Conservation (phyloP, 495 filamentous ascomycete species). For the Eremomyces bilateralis region DNA sequence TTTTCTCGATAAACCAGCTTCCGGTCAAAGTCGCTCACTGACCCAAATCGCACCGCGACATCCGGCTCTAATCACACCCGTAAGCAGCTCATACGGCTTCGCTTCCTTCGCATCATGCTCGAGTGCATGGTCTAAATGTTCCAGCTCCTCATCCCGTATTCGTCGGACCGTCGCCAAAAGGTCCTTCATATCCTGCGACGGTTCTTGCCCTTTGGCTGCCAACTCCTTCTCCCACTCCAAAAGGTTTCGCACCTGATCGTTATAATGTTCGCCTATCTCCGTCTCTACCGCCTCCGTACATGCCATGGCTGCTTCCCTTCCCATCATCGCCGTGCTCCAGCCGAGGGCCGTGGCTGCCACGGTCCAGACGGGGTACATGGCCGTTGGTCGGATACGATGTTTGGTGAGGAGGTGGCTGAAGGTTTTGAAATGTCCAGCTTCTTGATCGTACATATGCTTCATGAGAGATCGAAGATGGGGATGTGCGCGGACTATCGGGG, state of each 20-base stretch:
- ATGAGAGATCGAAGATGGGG: constrained; percentile 76
- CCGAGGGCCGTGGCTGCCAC: constrained; percentile 63
- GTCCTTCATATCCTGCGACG: constrained; percentile 56
- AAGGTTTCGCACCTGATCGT: constrained; percentile 64
- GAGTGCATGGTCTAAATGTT: constrained; percentile 89
- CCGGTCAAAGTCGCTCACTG: constrained; percentile 63
- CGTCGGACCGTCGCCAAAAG: constrained; percentile 52
- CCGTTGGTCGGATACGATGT: constrained; percentile 82
- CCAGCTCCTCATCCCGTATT: constrained; percentile 89
- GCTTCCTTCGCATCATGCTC: constrained; percentile 80
- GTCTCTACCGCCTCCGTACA: constrained; percentile 98
- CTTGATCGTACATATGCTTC: constrained; percentile 97
- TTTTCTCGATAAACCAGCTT: no score
- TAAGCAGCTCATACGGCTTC: constrained; percentile 68
- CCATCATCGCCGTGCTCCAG: constrained; percentile 76
- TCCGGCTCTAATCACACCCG: constrained; percentile 67
- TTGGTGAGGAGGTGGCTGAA: constrained; percentile 72
- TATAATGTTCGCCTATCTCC: constrained; percentile 92
- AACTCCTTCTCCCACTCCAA: constrained; percentile 55
- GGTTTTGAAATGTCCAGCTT: constrained; percentile 60
- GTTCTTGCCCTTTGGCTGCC: constrained; percentile 41
- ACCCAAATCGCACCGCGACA: constrained; percentile 87
- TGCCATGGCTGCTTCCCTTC: constrained; percentile 90
- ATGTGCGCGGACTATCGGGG: constrained; percentile 46
- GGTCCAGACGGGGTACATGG: constrained; percentile 86